Evolutionary conservation across 768 basidiomycete species (phyloP), one percentile per base, ranked within the genome.

Genomic region (Lanmaoa rubissima): DNA sequence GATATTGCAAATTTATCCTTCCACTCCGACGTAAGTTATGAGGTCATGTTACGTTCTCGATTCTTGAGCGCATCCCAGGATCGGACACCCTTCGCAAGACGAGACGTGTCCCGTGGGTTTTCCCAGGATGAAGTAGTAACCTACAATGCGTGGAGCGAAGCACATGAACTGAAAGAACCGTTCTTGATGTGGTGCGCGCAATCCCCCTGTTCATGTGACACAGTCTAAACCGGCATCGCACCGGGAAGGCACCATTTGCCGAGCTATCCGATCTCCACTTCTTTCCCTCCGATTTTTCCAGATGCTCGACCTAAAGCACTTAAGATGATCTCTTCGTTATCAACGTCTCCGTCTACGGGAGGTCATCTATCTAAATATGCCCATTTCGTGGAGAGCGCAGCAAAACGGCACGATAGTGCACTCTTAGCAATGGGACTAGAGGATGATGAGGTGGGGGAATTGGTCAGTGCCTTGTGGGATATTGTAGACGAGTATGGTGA

Each of bases 61-160:
- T 14, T 24, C 19, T 16, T 14, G 55, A 54, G 16, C 39, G n/a
- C 36, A 35, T 36, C 24, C 12, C 43, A 71, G 70, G 56, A 28
- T 38, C 61, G 54, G 34, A 51, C 59, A 8, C 66, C 58, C 16
- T 82, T 76, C 62, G 68, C 79, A 41, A 75, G 80, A 38, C 62
- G 78, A 36, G 80, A 85, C 53, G 81, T 89, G 45, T 80, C 82
- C 4, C 78, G 89, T 60, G 88, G 88, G 3, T 78, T 89, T 61
- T 74, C 80, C 9, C 60, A 70, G 26, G 54, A 67, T 6, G 70
- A 73, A 17, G 61, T 75, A 19, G 58, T 58, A 16, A 61, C 65
- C 3, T 83, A 80, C 61, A 67, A 78, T 21, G 68, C 67, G 14
- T 79, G 79, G 79, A 65, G 63, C 35, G 62, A 61, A 28, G 55